phyloP scores from a whole-genome alignment of 176 grass and related monocot species.

The Bonia amplexicaulis region DNA sequence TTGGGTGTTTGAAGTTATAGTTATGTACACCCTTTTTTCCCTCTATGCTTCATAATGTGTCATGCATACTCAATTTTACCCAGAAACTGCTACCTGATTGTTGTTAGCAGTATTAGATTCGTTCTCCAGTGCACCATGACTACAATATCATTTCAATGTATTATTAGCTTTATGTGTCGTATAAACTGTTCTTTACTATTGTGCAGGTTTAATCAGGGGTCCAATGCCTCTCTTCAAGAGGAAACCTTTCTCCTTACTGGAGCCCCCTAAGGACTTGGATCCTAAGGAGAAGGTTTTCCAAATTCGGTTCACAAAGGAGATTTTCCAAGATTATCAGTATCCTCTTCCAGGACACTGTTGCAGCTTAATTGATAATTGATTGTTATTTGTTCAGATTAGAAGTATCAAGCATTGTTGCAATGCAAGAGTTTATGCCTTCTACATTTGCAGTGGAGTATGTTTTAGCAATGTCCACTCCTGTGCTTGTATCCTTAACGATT shows the following conservation, averaged over 20 bases:
- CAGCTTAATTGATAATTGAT: neutral
- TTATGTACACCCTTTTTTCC: neutral
- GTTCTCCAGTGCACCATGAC: neutral
- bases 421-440: neutral
- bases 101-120: neutral
- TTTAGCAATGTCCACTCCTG: neutral
- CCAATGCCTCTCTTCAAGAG: slow-evolving; percentile 73
- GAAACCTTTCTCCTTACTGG: slow-evolving; percentile 60
- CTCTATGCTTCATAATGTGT: neutral
- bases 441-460: neutral
- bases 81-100: neutral
- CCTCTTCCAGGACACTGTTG: slow-evolving; percentile 38
- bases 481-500: slow-evolving; percentile 49
- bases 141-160: neutral
- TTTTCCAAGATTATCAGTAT: slow-evolving; percentile 82
- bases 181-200: neutral
- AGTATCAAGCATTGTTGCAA: neutral
- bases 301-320: slow-evolving; percentile 86
- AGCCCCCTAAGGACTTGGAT: slow-evolving; percentile 64
- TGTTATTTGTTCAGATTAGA: neutral
- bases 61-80: neutral
- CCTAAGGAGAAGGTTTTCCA: slow-evolving; percentile 64
- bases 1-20: neutral
- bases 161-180: neutral
- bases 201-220: slow-evolving; percentile 12